Percentiles rank a stretch among this genome's conserved stretches.
Conservation (phyloP, 2,329 filamentous ascomycete genomes). For the Mycosphaerella sp. region DNA sequence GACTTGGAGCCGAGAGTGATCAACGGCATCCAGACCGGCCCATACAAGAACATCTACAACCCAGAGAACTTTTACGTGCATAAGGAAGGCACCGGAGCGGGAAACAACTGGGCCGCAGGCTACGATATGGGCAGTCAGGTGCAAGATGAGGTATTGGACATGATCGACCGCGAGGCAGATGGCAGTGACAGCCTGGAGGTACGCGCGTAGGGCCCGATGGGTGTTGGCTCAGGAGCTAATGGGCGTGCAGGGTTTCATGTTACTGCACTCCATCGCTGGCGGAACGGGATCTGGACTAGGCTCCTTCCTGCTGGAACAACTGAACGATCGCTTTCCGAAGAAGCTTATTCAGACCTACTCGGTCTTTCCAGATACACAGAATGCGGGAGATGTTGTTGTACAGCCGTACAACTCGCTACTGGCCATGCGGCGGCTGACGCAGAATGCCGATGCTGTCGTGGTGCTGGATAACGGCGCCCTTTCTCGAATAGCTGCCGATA, state of each 20-base stretch:
- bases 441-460: slow-evolving; percentile 96
- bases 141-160: slow-evolving; percentile 96
- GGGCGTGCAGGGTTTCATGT: slow-evolving; percentile 75
- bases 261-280: slow-evolving; percentile 95
- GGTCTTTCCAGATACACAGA: slow-evolving; percentile 91
- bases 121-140: slow-evolving; percentile 89
- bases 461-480: slow-evolving; percentile 94
- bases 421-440: slow-evolving; percentile 80
- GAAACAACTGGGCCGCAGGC: slow-evolving; percentile 97
- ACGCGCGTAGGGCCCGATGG: slow-evolving; percentile 8
- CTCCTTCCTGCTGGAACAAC: slow-evolving; percentile 85
- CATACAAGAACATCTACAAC: slow-evolving; percentile 99
- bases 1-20: slow-evolving; percentile 93
- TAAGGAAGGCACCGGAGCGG: slow-evolving; percentile 86
- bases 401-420: slow-evolving; percentile 97
- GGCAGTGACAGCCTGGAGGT: slow-evolving; percentile 95
- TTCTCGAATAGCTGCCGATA: slow-evolving; percentile 86
- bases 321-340: slow-evolving; percentile 97
- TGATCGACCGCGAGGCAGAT: slow-evolving; percentile 98
- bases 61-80: slow-evolving; percentile 98
- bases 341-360: slow-evolving; percentile 99
- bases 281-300: slow-evolving; percentile 95
- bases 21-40: slow-evolving; percentile 83
- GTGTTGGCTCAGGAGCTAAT: neutral
- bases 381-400: slow-evolving; percentile 83